Evolutionary conservation across 1,139 yeast species (phyloP), one percentile per base, ranked within the genome.

Genomic region (Taiozyma sp.): DNA sequence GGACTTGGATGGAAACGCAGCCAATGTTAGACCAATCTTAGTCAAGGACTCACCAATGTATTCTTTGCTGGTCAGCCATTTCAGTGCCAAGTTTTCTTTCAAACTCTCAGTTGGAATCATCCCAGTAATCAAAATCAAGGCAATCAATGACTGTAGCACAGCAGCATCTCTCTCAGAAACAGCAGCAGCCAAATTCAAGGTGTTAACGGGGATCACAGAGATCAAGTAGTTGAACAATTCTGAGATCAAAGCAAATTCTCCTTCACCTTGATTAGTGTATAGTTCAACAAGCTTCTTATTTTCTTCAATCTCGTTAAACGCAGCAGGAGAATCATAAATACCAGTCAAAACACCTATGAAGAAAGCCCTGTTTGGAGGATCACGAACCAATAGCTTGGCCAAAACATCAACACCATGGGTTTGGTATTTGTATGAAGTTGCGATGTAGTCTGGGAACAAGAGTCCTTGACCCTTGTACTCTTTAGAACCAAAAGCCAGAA

Each of bases 351-450:
- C 80, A 0, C 83, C 78, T 57, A 75, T 78, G 60, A 92, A 71
- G 23, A 80, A 71, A 2, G 79, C 72, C 52, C 87, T 73, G 60
- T 91, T 91, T 38, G 90, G 87, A 1, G 87, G 84, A 52, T 88
- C 96, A 38, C 96, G 76, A 8, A 93, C 95, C 43, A 91, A 67
- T 9, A 90, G 68, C 65, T 92, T 92, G 14, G 96, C 86, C 38
- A 92, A 71, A 0, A 87, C 80, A 70, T 93, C 98, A 45, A 91
- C 78, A 10, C 93, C 95, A 65, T 82, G 88, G 0, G 85, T 80
- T 59, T 91, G 81, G 61, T 90, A 93, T 49, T 89, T 81, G 62
- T 88, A 85, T 14, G 78, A 69, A 16, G 78, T 75, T 13, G 89
- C 79, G 41, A 78, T 76, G 51, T 81, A 85, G 50, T 78, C 80